Base-by-base conservation (phyloP, 805 yeast genomes). In the Tetrapisispora pingtungensis region DNA sequence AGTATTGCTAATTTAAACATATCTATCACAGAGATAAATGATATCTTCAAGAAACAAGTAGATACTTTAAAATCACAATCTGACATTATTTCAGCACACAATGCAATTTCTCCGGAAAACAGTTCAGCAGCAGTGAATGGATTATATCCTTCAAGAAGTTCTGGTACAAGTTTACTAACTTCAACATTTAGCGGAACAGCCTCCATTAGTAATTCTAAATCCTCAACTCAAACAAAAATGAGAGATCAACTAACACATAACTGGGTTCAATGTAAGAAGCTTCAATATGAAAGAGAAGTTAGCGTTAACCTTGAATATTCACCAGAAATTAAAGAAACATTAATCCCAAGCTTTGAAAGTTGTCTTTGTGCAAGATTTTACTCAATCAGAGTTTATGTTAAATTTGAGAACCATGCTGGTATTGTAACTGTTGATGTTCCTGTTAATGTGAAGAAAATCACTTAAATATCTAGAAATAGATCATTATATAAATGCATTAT, bases 311-410 rank as follows among this genome's bases (percentile, higher is more conserved):
- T 78, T 42, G 60, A 64, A 30, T 59, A 71, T 18, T 51, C 60
- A 28, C 68, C 70, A 38, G 72, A 72, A 43, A 66, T 73, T 33
- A 63, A 62, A 40, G 69, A 74, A 40, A 77, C 79, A 1, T 57
- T 81, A 44, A 57, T 77, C 15, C 87, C 87, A 1, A 71, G 71
- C 44, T 81, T 80, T 58, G 84, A 80, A 51, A 73, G 71, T 41
- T 81, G 87, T 59, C 61, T 76, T 44, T 66, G 79, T n/a, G 73
- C 80, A 4, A 68, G 87, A 55, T 58, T 72, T 15, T 80, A 81
- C 56, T 68, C 74, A 47, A 59, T 78, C 42, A 73, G 78, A 45
- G 68, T 76, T 1, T 55, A 58, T 26, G 69, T 75, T 24, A 70
- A 65, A 46, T 73, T 70, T 45, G 73, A 69, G 15, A 59, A 64